These are phyloP conservation scores for Piloderma croceum DNA, from an alignment of 768 basidiomycete species.

Conservation along the genomic window DNA sequence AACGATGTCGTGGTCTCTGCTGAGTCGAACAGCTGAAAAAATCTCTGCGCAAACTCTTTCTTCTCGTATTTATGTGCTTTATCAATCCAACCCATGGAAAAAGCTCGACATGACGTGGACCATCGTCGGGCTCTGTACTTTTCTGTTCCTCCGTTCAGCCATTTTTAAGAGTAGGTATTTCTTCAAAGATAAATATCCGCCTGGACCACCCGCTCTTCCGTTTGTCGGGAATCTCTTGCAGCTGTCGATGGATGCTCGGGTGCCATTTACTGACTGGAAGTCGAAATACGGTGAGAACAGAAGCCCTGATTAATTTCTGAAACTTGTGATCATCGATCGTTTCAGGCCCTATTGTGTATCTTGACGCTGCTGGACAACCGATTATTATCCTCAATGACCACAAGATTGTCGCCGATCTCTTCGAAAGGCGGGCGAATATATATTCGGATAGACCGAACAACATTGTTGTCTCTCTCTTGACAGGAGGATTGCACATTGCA, in stretches of 20 bases:
- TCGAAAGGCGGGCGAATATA: constrained; percentile 29
- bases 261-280: constrained; percentile 18
- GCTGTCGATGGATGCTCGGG: constrained; percentile 18
- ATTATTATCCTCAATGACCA: constrained; percentile 29
- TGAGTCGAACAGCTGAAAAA: too few relatives aligned
- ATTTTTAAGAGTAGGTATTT: too few relatives aligned
- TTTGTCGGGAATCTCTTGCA: constrained; percentile 30
- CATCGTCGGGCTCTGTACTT: too few relatives aligned
- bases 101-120: too few relatives aligned
- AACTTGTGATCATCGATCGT: too few relatives aligned
- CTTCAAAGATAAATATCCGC: constrained; percentile 18
- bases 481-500: constrained; percentile 22
- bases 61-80: too few relatives aligned
- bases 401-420: constrained; percentile 30
- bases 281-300: constrained; percentile 21
- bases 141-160: too few relatives aligned
- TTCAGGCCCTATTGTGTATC: constrained; percentile 15
- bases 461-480: constrained; percentile 27
- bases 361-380: constrained; percentile 13
- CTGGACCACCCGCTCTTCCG: constrained; percentile 29
- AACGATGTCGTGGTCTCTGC: too few relatives aligned
- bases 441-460: constrained; percentile 28
- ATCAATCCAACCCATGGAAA: too few relatives aligned
- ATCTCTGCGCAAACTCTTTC: too few relatives aligned
- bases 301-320: too few relatives aligned